These are phyloP conservation scores for Annulohypoxylon maeteangense DNA, from an alignment of 495 filamentous ascomycete genomes.

Conservation along the genomic window DNA sequence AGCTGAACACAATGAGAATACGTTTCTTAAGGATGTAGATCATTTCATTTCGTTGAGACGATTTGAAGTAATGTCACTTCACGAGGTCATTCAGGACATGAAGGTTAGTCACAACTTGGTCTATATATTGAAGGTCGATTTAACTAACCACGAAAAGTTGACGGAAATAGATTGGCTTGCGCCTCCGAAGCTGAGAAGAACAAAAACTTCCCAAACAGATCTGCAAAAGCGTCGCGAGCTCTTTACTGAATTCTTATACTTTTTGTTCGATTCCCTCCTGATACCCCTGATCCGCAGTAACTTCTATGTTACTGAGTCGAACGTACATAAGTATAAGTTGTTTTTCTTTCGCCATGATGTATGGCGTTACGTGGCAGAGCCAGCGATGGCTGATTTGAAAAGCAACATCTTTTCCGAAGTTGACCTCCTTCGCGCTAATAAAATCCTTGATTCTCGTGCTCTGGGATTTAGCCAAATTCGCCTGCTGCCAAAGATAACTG, in stretches of 20 bases:
- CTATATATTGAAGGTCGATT: background rate
- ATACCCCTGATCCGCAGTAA: constrained; percentile 87
- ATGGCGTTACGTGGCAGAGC: constrained; percentile 81
- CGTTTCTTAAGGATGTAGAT: constrained; percentile 74
- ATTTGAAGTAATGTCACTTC: constrained; percentile 83
- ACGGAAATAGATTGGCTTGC: constrained; percentile 77
- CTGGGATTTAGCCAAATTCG: constrained; percentile 85
- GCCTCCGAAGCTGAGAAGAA: constrained; percentile 54
- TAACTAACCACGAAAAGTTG: constrained; percentile 59
- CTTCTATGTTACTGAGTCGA: constrained; percentile 96
- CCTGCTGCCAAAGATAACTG: constrained; percentile 75
- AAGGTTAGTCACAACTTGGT: constrained; percentile 64
- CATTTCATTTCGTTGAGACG: constrained; percentile 79
- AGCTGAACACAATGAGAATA: constrained; percentile 66
- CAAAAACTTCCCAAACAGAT: constrained; percentile 77
- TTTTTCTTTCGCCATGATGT: constrained; percentile 97
- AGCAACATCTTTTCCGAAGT: constrained; percentile 82
- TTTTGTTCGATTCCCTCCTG: constrained; percentile 88
- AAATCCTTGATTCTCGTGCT: constrained; percentile 67
- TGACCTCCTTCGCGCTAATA: constrained; percentile 63
- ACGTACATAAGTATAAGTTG: constrained; percentile 77
- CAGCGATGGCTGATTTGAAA: constrained; percentile 76
- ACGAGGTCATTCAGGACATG: constrained; percentile 78
- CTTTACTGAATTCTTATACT: constrained; percentile 87
- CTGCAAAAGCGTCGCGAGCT: constrained; percentile 80